These are phyloP conservation scores for Delitschia confertaspora DNA, from an alignment of 495 filamentous ascomycete genomes.

Conservation along the genomic window DNA sequence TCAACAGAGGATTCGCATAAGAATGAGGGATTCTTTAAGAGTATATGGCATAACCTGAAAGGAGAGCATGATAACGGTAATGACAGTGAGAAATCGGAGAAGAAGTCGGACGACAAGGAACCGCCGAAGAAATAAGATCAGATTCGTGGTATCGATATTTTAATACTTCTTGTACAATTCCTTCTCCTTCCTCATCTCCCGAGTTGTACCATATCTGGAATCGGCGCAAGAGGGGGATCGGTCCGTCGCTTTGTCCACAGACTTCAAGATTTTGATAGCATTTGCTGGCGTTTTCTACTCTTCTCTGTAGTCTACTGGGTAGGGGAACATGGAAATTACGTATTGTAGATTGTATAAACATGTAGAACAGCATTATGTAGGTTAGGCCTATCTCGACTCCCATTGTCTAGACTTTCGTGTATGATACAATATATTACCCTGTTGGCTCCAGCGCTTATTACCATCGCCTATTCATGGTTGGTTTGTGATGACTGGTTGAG, in stretches of 20 bases:
- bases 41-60: slow-evolving; percentile 79
- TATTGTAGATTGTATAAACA: slow-evolving; percentile 6
- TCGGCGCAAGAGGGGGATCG: slow-evolving; percentile 13
- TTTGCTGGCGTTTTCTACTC: slow-evolving; percentile 16
- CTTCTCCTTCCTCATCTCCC: no score
- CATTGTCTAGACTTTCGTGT: no score
- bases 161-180: no score
- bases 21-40: slow-evolving; percentile 78
- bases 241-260: neutral
- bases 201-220: slow-evolving; percentile 9
- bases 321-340: slow-evolving; percentile 2
- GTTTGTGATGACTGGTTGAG: slow-evolving; percentile 1
- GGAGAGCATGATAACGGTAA: slow-evolving; percentile 53
- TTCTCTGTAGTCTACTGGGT: neutral
- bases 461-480: slow-evolving; percentile 21
- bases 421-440: slow-evolving; percentile 28
- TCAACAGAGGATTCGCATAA: slow-evolving; percentile 46
- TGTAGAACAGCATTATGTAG: no score
- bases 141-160: no score
- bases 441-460: neutral
- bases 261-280: slow-evolving; percentile 10
- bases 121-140: no score
- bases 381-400: slow-evolving; percentile 25
- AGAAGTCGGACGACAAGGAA: slow-evolving; percentile 22
- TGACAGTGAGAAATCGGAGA: slow-evolving; percentile 27